phyloP scores from a whole-genome alignment of 768 basidiomycete species.

The Serpula lacrymans region DNA sequence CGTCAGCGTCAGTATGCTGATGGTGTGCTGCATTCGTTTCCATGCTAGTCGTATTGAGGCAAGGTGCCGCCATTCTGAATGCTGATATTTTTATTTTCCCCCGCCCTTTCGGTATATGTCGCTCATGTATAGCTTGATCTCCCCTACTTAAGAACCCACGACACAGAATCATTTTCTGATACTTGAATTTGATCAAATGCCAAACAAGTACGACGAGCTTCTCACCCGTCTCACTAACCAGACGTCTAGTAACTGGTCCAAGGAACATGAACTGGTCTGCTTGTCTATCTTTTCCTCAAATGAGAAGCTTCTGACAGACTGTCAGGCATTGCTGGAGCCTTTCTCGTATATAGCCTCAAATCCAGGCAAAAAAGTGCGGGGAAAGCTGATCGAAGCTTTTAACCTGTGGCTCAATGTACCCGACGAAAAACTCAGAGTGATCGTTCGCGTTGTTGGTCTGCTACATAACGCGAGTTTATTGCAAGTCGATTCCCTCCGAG shows the following conservation, averaged over 20 bases:
- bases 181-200: too few relatives aligned
- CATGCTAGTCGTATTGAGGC: too few relatives aligned
- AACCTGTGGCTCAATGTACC: slow-evolving; percentile 91
- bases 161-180: too few relatives aligned
- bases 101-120: too few relatives aligned
- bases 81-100: too few relatives aligned
- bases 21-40: too few relatives aligned
- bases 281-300: neutral
- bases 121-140: too few relatives aligned
- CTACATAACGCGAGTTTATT: slow-evolving; percentile 91
- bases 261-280: slow-evolving; percentile 23
- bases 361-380: slow-evolving; percentile 90
- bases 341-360: slow-evolving; percentile 80
- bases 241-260: slow-evolving; percentile 17
- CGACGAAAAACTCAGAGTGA: slow-evolving; percentile 61
- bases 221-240: slow-evolving; percentile 28
- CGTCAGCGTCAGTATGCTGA: too few relatives aligned
- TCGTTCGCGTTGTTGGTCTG: slow-evolving; percentile 82
- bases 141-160: too few relatives aligned
- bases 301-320: too few relatives aligned
- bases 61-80: too few relatives aligned
- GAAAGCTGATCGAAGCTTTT: slow-evolving; percentile 85
- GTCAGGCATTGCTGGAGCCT: slow-evolving; percentile 71
- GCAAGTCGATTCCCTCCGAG: slow-evolving; percentile 39
- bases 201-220: slow-evolving; percentile 41